Conservation (phyloP, 2,329 filamentous ascomycete genomes). For the Xylariaceae sp. region DNA sequence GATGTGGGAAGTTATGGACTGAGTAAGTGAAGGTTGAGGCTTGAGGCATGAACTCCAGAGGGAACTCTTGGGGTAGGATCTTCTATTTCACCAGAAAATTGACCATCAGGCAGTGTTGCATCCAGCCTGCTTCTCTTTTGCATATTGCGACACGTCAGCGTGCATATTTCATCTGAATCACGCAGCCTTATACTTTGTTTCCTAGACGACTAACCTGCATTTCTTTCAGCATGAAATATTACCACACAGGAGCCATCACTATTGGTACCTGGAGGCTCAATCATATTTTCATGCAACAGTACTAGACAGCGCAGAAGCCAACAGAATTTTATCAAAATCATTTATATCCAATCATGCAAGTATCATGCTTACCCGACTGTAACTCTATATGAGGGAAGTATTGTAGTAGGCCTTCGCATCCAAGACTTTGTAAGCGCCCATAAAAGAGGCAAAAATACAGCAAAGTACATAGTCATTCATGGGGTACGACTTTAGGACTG, state of each 20-base stretch:
- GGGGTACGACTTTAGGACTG: background rate
- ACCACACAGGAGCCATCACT: background rate
- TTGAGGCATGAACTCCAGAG: too few relatives aligned
- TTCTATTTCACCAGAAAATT: background rate
- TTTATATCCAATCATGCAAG: background rate
- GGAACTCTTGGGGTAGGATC: background rate
- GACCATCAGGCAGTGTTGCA: background rate
- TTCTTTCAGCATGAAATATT: background rate
- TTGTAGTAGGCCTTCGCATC: too few relatives aligned
- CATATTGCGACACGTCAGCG: background rate
- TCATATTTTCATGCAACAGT: background rate
- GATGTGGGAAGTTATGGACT: background rate
- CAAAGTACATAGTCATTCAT: too few relatives aligned
- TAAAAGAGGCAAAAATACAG: background rate
- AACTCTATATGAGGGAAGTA: background rate
- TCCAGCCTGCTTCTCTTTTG: background rate
- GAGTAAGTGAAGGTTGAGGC: too few relatives aligned
- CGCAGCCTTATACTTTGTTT: background rate
- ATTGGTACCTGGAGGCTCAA: background rate
- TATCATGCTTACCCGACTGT: background rate
- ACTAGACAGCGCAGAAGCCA: background rate
- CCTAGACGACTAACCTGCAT: too few relatives aligned
- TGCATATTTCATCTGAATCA: background rate
- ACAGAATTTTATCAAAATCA: background rate
- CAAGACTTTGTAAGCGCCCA: too few relatives aligned